phyloP scores from a whole-genome alignment of 2,329 filamentous ascomycete genomes.

The Arthrobotrys sphaeroides region DNA sequence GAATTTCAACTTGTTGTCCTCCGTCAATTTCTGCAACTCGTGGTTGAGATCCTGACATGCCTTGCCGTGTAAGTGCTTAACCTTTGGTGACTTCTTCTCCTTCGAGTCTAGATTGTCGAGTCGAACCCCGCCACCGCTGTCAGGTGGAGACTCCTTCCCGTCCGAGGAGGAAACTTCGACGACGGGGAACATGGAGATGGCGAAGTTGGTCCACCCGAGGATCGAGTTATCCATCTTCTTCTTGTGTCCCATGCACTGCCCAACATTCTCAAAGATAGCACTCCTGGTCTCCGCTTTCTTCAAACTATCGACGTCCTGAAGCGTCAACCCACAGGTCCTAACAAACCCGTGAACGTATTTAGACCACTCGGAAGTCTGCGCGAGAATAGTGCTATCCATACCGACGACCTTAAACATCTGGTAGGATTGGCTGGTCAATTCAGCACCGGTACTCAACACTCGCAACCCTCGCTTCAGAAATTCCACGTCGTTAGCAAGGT shows the following conservation, averaged over 20 bases:
- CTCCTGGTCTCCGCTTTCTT: conserved; percentile 15
- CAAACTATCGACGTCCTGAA: conserved; percentile 15
- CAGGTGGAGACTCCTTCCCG: neutral
- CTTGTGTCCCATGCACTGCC: conserved; percentile 44
- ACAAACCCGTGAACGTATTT: conserved; percentile 14
- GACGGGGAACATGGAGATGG: conserved; percentile 42
- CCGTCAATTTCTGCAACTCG: conserved; percentile 42
- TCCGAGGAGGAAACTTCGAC: neutral
- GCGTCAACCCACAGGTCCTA: neutral
- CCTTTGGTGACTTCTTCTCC: neutral
- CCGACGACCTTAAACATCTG: conserved; percentile 38
- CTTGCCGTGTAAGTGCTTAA: conserved; percentile 31
- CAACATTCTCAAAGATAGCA: conserved; percentile 21
- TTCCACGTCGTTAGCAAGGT: conserved; percentile 51
- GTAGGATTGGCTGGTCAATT: conserved; percentile 32
- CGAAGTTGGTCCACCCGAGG: conserved; percentile 49
- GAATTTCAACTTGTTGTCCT: conserved; percentile 44
- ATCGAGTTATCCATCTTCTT: conserved; percentile 49
- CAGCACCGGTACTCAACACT: conserved; percentile 35
- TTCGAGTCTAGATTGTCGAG: neutral
- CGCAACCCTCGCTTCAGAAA: conserved; percentile 49
- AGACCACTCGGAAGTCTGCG: conserved; percentile 32
- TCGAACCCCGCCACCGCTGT: neutral
- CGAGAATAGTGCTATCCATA: conserved; percentile 37
- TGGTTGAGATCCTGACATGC: conserved; percentile 34